phyloP scores from a whole-genome alignment of 2,329 filamentous ascomycete genomes.

The Aureobasidium vineae region DNA sequence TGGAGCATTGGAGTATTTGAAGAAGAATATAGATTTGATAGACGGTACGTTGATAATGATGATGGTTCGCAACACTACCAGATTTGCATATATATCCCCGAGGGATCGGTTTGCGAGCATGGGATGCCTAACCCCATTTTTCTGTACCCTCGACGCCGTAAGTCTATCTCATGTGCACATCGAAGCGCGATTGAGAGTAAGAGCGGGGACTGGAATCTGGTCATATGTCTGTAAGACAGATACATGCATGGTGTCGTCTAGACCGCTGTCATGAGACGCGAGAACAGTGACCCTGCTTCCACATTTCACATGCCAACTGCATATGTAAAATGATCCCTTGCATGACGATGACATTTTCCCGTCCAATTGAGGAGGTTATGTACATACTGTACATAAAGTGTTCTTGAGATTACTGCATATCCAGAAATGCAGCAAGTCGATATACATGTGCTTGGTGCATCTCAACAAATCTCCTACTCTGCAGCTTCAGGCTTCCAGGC shows the following conservation, averaged over 20 bases:
- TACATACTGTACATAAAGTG: too few relatives aligned
- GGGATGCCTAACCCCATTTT: too few relatives aligned
- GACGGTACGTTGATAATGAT: background rate
- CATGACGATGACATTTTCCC: background rate
- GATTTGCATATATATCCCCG: background rate
- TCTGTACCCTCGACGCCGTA: too few relatives aligned
- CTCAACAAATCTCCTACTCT: background rate
- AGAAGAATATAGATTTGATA: constrained; percentile 1
- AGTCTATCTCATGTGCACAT: too few relatives aligned
- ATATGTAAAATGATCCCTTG: constrained; percentile 8
- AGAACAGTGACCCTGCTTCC: background rate
- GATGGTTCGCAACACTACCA: background rate
- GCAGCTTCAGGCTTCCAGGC: constrained; percentile 49
- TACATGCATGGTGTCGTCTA: background rate
- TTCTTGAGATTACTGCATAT: too few relatives aligned
- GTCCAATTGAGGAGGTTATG: background rate
- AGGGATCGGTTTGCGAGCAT: too few relatives aligned
- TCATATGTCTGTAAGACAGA: background rate
- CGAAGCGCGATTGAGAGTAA: too few relatives aligned
- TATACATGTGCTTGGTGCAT: background rate
- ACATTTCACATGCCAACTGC: background rate
- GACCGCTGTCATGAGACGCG: background rate
- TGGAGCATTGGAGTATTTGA: background rate
- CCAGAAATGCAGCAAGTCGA: too few relatives aligned
- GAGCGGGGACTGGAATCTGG: background rate